Conservation (phyloP, 2,329 filamentous ascomycete species). For the Onygenales sp. region DNA sequence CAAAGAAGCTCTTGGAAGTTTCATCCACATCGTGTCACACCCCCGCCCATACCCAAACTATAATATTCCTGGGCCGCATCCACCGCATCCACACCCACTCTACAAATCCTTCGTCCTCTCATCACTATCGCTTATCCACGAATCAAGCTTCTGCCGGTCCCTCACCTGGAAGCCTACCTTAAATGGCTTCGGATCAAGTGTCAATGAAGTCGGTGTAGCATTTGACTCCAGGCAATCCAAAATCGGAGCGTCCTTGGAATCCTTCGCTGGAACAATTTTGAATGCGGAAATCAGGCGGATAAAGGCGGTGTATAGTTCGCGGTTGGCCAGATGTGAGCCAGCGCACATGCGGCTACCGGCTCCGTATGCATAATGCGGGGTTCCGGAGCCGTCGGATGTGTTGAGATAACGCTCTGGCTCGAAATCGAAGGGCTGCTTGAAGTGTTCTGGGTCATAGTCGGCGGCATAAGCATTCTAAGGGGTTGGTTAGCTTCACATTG, state of each 20-base stretch:
- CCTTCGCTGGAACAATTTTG: conserved; percentile 40
- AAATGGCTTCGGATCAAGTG: conserved; percentile 54
- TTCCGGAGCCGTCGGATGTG: conserved; percentile 41
- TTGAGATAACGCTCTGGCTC: conserved; percentile 63
- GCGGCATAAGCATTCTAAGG: conserved; percentile 60
- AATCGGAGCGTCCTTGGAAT: conserved; percentile 41
- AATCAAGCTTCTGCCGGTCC: conserved; percentile 34
- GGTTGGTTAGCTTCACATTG: not conserved
- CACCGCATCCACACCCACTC: not conserved
- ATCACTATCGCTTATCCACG: conserved; percentile 47
- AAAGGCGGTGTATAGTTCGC: conserved; percentile 53
- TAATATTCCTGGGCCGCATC: too few species aligned
- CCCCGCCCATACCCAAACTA: too few species aligned
- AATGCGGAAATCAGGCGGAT: conserved; percentile 52
- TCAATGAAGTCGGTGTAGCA: conserved; percentile 47
- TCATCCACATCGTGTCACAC: too few species aligned
- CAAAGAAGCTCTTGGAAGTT: not conserved
- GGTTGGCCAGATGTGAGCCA: conserved; percentile 54
- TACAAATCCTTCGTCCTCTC: conserved; percentile 41
- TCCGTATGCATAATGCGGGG: conserved; percentile 54
- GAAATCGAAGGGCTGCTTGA: conserved; percentile 54
- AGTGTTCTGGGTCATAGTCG: conserved; percentile 61
- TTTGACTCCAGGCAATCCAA: conserved; percentile 51
- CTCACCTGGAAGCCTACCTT: conserved; percentile 47
- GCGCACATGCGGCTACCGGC: conserved; percentile 56